phyloP scores from a whole-genome alignment of 1,139 yeast genomes.

The Magnusiomyces suaveolens region DNA sequence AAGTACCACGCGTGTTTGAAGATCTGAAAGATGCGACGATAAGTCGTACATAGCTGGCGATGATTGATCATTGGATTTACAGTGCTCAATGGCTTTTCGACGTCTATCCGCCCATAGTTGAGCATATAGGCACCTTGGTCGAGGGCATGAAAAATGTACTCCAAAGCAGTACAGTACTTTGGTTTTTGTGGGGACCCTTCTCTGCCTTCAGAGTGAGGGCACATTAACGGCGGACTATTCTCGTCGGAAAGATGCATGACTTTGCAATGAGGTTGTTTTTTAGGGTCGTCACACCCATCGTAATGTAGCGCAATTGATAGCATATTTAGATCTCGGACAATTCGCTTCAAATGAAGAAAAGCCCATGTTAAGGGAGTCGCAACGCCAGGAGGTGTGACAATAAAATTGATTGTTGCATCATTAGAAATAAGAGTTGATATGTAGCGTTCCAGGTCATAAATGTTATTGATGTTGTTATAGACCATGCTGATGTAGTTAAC shows the following conservation, averaged over 20 bases:
- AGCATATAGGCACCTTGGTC: constrained; percentile 8
- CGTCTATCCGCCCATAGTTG: constrained; percentile 1
- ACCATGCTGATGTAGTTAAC: constrained; percentile 2
- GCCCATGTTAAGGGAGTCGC: constrained; percentile 8
- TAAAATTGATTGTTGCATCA: constrained; percentile 7
- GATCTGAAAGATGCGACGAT: constrained; percentile 12
- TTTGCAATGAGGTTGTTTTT: background rate
- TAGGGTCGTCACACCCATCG: constrained; percentile 8
- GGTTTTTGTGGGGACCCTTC: constrained; percentile 4
- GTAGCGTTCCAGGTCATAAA: constrained; percentile 10
- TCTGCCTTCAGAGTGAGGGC: background rate
- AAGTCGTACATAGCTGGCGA: constrained; percentile 5
- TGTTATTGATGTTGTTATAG: constrained; percentile 6
- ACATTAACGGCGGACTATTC: background rate
- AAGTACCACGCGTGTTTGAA: constrained; percentile 15
- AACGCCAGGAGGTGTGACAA: constrained; percentile 10
- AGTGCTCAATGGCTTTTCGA: background rate
- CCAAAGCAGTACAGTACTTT: constrained; percentile 8
- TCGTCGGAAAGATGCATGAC: background rate
- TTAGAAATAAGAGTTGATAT: constrained; percentile 5
- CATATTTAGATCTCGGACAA: constrained; percentile 8
- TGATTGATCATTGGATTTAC: constrained; percentile 3
- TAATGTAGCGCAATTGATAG: constrained; percentile 6
- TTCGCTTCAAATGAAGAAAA: constrained; percentile 10
- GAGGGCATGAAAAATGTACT: constrained; percentile 10